Evolutionary conservation across 257 asterid genomes (phyloP).

Genomic region (Gardenia jasminoides): DNA sequence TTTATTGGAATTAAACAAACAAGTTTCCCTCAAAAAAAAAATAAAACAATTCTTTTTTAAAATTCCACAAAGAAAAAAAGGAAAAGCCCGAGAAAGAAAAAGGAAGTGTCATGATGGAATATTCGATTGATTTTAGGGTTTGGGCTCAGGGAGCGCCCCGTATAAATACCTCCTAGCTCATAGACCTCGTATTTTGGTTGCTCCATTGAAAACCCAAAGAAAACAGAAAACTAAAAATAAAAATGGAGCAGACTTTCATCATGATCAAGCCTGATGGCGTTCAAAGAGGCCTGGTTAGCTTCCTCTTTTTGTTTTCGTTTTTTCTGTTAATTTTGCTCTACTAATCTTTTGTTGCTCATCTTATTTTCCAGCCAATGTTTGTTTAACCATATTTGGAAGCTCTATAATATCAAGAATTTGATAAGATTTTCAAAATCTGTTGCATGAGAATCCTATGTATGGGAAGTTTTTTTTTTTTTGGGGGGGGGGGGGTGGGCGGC

Average conservation of each 20-base stretch:
- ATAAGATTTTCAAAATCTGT: background rate
- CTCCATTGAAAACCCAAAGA: too few relatives aligned
- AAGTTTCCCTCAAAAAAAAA: too few relatives aligned
- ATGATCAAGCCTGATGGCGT: constrained; percentile 99
- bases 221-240: background rate
- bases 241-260: constrained; percentile 95
- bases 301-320: background rate
- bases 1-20: background rate
- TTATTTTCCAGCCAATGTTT: background rate
- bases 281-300: constrained; percentile 85
- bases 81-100: too few relatives aligned
- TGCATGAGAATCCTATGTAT: background rate
- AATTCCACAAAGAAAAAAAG: background rate
- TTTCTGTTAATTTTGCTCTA: background rate
- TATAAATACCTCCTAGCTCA: constrained; percentile 8
- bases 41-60: background rate
- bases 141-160: background rate
- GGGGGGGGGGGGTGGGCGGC: too few relatives aligned
- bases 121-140: constrained; percentile 9
- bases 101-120: background rate
- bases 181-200: background rate
- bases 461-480: background rate
- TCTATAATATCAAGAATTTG: background rate
- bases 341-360: background rate
- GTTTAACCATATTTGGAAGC: background rate